These are phyloP conservation scores for Cryptosporidium sp. DNA, from an alignment of 169 alveolate genomes.

Conservation along the genomic window DNA sequence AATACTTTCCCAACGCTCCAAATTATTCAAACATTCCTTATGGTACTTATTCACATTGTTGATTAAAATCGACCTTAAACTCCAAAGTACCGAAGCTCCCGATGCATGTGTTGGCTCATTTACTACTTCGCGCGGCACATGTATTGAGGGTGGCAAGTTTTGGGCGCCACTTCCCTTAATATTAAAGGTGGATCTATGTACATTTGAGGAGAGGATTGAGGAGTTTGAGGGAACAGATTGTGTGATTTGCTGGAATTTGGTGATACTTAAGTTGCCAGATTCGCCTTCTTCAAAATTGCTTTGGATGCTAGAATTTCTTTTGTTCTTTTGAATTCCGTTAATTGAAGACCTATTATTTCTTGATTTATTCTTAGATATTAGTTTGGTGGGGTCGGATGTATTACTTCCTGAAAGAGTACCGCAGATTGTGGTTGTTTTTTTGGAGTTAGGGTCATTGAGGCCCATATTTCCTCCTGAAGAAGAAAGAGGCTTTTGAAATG, in stretches of 20 bases:
- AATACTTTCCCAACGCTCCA: constrained; percentile 52
- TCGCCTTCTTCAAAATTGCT: not conserved
- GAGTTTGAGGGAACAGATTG: not conserved
- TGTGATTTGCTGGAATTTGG: not conserved
- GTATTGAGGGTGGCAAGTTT: constrained; percentile 43
- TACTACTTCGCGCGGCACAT: constrained; percentile 55
- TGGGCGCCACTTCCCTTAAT: not conserved
- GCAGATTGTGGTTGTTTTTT: not conserved
- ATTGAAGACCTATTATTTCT: constrained; percentile 1
- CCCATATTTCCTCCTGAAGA: not conserved
- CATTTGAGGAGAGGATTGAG: not conserved
- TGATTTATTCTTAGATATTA: constrained; percentile 10
- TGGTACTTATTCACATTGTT: constrained; percentile 63
- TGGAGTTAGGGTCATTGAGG: not conserved
- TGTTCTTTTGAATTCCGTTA: constrained; percentile 14
- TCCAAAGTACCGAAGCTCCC: constrained; percentile 73
- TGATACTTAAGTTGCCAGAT: not conserved
- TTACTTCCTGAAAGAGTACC: not conserved
- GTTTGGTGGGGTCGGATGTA: not conserved
- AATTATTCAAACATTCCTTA: constrained; percentile 36
- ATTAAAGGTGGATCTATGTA: not conserved
- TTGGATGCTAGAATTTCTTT: not conserved
- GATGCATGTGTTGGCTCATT: constrained; percentile 63
- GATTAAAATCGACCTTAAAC: constrained; percentile 53
- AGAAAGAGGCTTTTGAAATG: constrained; percentile 33